Conservation (phyloP, 2,329 filamentous ascomycete species). For the Fusarium lateritium region DNA sequence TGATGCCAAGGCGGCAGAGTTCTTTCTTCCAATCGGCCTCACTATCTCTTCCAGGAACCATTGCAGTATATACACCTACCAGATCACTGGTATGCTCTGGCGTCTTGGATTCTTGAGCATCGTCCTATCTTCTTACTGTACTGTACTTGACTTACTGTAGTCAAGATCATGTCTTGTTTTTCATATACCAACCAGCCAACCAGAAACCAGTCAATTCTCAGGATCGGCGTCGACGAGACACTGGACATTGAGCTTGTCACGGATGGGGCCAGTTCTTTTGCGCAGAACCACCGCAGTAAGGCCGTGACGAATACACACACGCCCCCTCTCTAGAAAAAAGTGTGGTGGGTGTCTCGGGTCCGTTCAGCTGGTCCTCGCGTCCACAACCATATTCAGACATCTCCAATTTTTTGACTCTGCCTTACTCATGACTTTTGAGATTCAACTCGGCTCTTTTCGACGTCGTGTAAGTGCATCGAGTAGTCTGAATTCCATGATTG, state of each 20-base stretch:
- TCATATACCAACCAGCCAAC: slow-evolving; percentile 36
- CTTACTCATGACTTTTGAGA: slow-evolving; percentile 33
- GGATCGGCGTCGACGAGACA: slow-evolving; percentile 53
- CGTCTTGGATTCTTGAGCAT: background rate
- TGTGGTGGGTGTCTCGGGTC: slow-evolving; percentile 22
- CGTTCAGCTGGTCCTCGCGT: slow-evolving; percentile 34
- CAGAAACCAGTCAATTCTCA: slow-evolving; percentile 31
- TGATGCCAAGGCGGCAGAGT: slow-evolving; percentile 16
- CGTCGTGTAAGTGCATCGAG: slow-evolving; percentile 20
- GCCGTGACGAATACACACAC: slow-evolving; percentile 46
- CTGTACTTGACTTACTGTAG: background rate
- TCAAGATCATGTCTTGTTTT: slow-evolving; percentile 17
- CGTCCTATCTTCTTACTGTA: background rate
- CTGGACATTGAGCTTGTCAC: slow-evolving; percentile 44
- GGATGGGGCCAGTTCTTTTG: slow-evolving; percentile 37
- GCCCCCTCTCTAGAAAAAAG: slow-evolving; percentile 21
- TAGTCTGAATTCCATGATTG: background rate
- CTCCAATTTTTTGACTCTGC: slow-evolving; percentile 32
- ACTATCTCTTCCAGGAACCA: slow-evolving; percentile 14
- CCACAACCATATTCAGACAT: slow-evolving; percentile 35
- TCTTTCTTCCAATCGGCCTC: slow-evolving; percentile 3
- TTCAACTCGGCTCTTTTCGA: slow-evolving; percentile 18
- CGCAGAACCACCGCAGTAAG: slow-evolving; percentile 50
- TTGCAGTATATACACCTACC: slow-evolving; percentile 7
- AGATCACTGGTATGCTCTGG: background rate